Evolutionary conservation across 305 asterid genomes (phyloP).

Genomic region (Stenogyne calaminthoides): DNA sequence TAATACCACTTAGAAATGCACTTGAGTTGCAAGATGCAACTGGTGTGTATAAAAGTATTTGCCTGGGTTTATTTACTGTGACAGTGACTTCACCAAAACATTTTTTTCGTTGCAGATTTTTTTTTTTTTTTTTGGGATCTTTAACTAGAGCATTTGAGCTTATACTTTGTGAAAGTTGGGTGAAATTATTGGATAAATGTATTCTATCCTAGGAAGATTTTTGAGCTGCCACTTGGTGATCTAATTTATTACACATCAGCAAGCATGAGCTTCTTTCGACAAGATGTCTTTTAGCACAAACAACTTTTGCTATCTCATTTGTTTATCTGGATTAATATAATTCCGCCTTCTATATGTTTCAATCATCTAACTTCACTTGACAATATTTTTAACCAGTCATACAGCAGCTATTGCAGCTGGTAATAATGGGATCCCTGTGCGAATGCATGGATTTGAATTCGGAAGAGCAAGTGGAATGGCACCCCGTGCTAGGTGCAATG

Average conservation of each 20-base stretch:
- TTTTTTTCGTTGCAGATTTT: neutral
- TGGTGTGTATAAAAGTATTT: no score
- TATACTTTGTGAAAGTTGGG: conserved; percentile 1
- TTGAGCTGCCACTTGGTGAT: neutral
- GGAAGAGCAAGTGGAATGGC: conserved; percentile 99
- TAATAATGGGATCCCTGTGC: conserved; percentile 94
- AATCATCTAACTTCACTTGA: conserved; percentile 19
- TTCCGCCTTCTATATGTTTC: conserved; percentile 9
- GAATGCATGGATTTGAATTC: conserved; percentile 92
- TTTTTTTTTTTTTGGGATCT: neutral
- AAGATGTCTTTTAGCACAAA: neutral
- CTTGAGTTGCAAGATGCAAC: no score
- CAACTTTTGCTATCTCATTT: neutral
- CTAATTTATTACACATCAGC: neutral
- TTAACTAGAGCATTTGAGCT: conserved; percentile 3
- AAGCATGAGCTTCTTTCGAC: neutral
- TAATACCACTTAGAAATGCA: no score
- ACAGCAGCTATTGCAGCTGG: conserved; percentile 99
- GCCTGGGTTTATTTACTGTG: neutral
- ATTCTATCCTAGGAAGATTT: neutral
- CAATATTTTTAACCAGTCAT: conserved; percentile 61
- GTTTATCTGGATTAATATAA: neutral
- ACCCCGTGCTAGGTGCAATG: conserved; percentile 91
- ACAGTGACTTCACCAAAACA: neutral
- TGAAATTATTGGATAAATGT: neutral